These are phyloP conservation scores for Lasiosphaeriaceae sp. DNA, from an alignment of 495 filamentous ascomycete species.

Conservation along the genomic window DNA sequence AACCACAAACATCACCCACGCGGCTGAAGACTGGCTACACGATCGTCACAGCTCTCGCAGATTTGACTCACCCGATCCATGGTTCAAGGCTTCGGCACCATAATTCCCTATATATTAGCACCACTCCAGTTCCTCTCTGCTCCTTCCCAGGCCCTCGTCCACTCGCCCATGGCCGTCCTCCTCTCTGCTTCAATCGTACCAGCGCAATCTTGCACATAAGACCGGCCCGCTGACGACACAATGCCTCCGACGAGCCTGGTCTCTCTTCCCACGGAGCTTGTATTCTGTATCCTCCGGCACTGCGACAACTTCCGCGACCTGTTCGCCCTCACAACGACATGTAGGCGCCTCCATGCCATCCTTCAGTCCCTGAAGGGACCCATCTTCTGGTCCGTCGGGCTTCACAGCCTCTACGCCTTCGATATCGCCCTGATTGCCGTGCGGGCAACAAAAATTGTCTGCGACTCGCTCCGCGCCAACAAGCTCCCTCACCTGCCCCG, in stretches of 20 bases:
- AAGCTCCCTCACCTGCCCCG: not conserved
- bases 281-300: not conserved
- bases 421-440: constrained; percentile 2
- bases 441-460: not conserved
- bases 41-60: too few relatives aligned
- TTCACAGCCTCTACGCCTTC: not conserved
- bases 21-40: too few relatives aligned
- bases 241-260: not conserved
- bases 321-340: not conserved
- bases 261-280: not conserved
- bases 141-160: too few relatives aligned
- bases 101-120: too few relatives aligned
- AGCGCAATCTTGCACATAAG: too few relatives aligned
- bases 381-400: not conserved
- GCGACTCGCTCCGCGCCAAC: not conserved
- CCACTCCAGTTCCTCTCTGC: too few relatives aligned
- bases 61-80: too few relatives aligned
- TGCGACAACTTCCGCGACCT: not conserved
- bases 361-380: not conserved
- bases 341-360: not conserved
- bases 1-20: too few relatives aligned
- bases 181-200: too few relatives aligned
- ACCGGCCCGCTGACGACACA: too few relatives aligned
- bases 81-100: too few relatives aligned
- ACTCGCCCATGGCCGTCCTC: too few relatives aligned